phyloP scores from a whole-genome alignment of 2,329 filamentous ascomycete species.

The Cercospora nicotianae region DNA sequence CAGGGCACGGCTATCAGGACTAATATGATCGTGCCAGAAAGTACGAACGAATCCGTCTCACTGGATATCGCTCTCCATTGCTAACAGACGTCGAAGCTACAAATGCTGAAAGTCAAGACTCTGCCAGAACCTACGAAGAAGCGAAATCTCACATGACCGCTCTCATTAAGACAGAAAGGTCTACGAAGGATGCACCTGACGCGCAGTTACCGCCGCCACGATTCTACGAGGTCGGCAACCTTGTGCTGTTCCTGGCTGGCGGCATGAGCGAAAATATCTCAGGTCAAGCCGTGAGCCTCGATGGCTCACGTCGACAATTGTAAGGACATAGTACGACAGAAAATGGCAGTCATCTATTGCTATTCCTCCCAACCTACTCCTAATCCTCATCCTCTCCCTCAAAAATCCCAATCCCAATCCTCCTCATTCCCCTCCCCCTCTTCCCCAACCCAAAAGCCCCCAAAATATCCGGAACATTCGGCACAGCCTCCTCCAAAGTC shows the following conservation, averaged over 20 bases:
- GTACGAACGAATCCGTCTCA: neutral
- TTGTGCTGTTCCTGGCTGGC: slow-evolving; percentile 25
- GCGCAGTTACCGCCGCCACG: slow-evolving; percentile 13
- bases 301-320: slow-evolving; percentile 20
- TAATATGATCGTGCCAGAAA: slow-evolving; percentile 15
- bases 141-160: slow-evolving; percentile 25
- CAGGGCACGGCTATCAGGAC: slow-evolving; percentile 8
- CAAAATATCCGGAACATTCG: neutral
- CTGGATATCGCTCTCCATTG: neutral
- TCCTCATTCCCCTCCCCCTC: neutral
- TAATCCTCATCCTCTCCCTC: neutral
- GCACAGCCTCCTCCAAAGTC: slow-evolving; percentile 17
- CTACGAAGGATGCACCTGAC: slow-evolving; percentile 11
- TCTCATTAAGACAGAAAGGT: slow-evolving; percentile 23
- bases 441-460: neutral
- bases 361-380: neutral
- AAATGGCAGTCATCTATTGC: neutral
- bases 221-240: slow-evolving; percentile 24
- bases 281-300: slow-evolving; percentile 12
- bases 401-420: neutral
- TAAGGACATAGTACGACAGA: neutral
- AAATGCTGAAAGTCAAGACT: neutral
- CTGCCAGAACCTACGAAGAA: slow-evolving; percentile 17
- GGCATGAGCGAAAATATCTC: slow-evolving; percentile 23
- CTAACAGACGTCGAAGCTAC: neutral